Conservation (phyloP, 805 yeast species). For the Kluyveromyces dobzhanskii region DNA sequence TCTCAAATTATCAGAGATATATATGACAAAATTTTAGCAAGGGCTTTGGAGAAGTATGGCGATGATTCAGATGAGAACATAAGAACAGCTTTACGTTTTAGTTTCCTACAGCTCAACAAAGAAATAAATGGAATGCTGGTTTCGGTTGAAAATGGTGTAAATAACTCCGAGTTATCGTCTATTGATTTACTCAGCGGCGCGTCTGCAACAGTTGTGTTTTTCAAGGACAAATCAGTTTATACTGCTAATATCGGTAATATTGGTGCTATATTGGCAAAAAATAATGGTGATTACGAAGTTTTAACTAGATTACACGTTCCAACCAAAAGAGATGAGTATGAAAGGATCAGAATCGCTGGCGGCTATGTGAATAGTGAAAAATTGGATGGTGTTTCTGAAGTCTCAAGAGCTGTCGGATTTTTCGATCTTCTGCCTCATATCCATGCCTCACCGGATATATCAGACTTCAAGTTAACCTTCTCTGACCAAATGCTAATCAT, state of each 20-base stretch:
- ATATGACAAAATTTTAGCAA: conserved; percentile 59
- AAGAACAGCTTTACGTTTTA: conserved; percentile 69
- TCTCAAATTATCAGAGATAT: conserved; percentile 65
- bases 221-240: conserved; percentile 60
- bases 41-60: conserved; percentile 32
- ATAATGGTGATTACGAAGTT: conserved; percentile 70
- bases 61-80: conserved; percentile 40
- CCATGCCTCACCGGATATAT: conserved; percentile 78
- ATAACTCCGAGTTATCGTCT: conserved; percentile 45
- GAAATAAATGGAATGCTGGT: conserved; percentile 53
- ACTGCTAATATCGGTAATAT: conserved; percentile 90
- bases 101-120: conserved; percentile 72
- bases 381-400: conserved; percentile 72
- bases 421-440: conserved; percentile 80
- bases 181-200: conserved; percentile 77
- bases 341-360: conserved; percentile 83
- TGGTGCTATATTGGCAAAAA: conserved; percentile 67
- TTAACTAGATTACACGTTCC: conserved; percentile 81
- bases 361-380: conserved; percentile 85
- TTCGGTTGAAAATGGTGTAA: conserved; percentile 44
- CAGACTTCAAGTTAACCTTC: conserved; percentile 48
- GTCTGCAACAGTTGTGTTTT: conserved; percentile 72
- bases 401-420: conserved; percentile 90
- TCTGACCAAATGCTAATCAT: conserved; percentile 79
- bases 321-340: conserved; percentile 65